Base-by-base conservation (phyloP, 1,284 basidiomycete species). In the Pisolithus thermaeus region DNA sequence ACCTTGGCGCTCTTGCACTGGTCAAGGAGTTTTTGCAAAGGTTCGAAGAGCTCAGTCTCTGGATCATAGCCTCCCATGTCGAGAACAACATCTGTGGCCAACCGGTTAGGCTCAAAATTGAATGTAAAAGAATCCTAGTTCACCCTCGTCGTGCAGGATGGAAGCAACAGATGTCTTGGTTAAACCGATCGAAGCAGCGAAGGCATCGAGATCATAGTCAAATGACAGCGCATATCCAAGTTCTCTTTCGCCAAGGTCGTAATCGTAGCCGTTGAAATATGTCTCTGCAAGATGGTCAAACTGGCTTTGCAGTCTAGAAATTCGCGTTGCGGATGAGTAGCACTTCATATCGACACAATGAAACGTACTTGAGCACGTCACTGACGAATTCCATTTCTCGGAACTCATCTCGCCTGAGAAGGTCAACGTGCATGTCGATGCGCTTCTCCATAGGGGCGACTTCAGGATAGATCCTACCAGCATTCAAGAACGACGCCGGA, bases 161-260 rank as follows among this genome's bases (percentile, higher is more conserved):
- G 75, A 73, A 18, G 79, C 73, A n/a, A 97, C 80, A 4, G 87
- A 84, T 4, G 92, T 92, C 73, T 92, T 91, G 35, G 89, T 84
- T 54, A 94, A 79, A 1, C 90, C 90, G 48, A 96, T 81, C 1
- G 92, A 91, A 7, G 92, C 92, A 25, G 90, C 83, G 66, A 97
- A 93, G 66, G 90, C 88, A 66, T 97, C 94, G 7, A 97, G 75
- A 68, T 97, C 94, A 56, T 85, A 79, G 62, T 97, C 94, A 59
- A 95, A 84, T 14, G 83, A 80, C 41, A 84, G 70, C 1, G 87
- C 81, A 61, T 88, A 84, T 5, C 90, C 90, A n/a, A 93, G 73
- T 67, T 96, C 91, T 27, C 87, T 80, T 71, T 97, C 94, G 11
- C 84, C 91, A 8, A 94, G 70, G 66, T 96, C 94, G 45, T 84